Base-by-base conservation (phyloP, 768 basidiomycete species). In the Psilocybe sp. region DNA sequence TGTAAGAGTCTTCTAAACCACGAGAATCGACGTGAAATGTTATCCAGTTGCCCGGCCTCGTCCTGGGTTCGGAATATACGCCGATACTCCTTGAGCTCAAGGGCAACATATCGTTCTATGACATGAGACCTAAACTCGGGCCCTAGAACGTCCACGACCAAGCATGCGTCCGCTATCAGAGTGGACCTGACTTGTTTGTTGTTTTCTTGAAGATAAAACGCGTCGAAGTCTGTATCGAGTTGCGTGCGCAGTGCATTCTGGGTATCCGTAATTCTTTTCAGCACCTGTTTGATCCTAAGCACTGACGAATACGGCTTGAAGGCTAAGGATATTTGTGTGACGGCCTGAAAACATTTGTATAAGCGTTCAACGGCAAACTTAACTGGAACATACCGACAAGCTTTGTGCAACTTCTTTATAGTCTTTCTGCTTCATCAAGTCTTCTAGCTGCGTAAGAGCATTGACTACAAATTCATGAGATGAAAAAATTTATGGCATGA, bases 41-140 rank as follows among this genome's bases (percentile, higher is more conserved):
- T 99, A 70, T 99, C 97, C 40, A 99, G 75, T 60, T 97, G 92
- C 3, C 96, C 97, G 1, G 97, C 93, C 68, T 98, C 97, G 55
- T 97, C 94, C 5, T 85, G 85, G 6, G 89, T 82, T 43, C 89
- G 84, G 71, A 99, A 98, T 63, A 99, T 95, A 16, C 94, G 86
- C 10, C 94, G 85, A 64, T 98, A 99, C 64, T 98, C 97, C 63
- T 92, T 92, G 19, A 99, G 77, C 58, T 97, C 92, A 13, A 95
- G 77, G 9, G 87, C 82, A 16, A 92, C 85, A 60, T 97, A 97
- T 45, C 93, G 86, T 46, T 95, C 91, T 11, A 98, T 76, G 47
- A 97, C 78, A 49, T 89, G 84, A 9, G 66, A 74, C 63, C 89
- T 86, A 51, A 92, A 85, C 51, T 98, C 96, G 5, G 75, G 70